These are phyloP conservation scores for Cyclocybe cylindracea DNA, from an alignment of 768 basidiomycete species.

Conservation along the genomic window DNA sequence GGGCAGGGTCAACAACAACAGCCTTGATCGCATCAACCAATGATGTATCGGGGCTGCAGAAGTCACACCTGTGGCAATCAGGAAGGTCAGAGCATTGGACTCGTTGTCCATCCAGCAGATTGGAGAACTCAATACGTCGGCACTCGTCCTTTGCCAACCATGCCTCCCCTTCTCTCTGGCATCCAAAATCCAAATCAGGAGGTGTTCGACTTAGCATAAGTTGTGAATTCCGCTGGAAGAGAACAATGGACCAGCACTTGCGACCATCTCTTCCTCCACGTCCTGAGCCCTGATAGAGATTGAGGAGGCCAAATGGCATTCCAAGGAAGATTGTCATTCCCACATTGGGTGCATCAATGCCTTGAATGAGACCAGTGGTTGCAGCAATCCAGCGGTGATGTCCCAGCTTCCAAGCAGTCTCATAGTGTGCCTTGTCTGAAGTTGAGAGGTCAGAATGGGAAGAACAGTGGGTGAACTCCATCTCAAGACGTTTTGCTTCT, in stretches of 20 bases:
- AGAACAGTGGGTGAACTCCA: not conserved
- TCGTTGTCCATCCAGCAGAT: not conserved
- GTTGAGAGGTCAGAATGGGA: conserved; percentile 10
- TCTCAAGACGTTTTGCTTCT: not conserved
- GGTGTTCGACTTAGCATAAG: not conserved
- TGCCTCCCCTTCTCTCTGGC: not conserved
- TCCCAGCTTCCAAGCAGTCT: conserved; percentile 6
- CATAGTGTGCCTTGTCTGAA: not conserved
- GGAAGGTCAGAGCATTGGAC: not conserved
- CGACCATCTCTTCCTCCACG: conserved; percentile 12
- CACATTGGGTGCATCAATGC: conserved; percentile 17
- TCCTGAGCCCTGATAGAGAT: conserved; percentile 20
- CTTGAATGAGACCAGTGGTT: conserved; percentile 22
- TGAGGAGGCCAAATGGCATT: conserved; percentile 16
- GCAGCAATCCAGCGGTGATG: conserved; percentile 18
- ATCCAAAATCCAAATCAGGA: not conserved
- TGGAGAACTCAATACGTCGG: not conserved
- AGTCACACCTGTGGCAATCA: not conserved
- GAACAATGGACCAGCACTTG: not conserved
- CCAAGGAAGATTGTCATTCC: conserved; percentile 15
- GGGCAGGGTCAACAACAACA: not conserved
- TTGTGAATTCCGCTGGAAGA: not conserved
- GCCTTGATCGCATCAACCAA: not conserved
- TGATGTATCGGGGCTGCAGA: not conserved
- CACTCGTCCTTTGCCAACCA: not conserved